phyloP scores from a whole-genome alignment of 768 basidiomycete genomes.

The Mycena vitilis region DNA sequence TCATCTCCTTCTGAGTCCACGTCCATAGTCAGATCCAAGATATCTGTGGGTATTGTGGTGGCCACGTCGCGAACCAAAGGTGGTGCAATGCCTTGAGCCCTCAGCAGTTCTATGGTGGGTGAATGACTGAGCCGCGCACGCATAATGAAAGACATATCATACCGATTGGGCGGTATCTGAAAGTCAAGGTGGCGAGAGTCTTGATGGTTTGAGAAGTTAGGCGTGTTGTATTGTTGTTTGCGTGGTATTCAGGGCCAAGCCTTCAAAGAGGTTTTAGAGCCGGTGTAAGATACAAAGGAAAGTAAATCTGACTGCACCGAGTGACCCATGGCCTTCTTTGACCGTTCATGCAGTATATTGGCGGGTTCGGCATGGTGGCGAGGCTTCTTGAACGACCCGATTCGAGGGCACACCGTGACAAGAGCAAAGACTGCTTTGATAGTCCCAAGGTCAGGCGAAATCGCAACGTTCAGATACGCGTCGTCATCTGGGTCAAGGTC shows the following conservation, averaged over 20 bases:
- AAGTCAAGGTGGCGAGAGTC: conserved; percentile 11
- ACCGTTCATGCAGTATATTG: conserved; percentile 23
- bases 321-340: conserved; percentile 31
- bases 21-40: conserved; percentile 23
- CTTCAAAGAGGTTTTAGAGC: not conserved
- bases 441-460: conserved; percentile 26
- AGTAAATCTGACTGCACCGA: conserved; percentile 24
- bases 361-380: no score
- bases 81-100: conserved; percentile 26
- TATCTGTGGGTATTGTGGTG: not conserved
- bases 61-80: not conserved
- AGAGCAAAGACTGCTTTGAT: not conserved
- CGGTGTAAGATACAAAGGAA: not conserved
- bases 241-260: conserved; percentile 8
- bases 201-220: not conserved
- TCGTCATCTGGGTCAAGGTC: conserved; percentile 21
- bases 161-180: conserved; percentile 30
- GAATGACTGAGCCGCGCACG: not conserved
- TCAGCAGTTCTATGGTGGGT: conserved; percentile 4
- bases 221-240: not conserved
- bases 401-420: not conserved
- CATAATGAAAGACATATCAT: not conserved
- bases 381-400: no score
- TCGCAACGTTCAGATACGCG: conserved; percentile 12
- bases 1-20: conserved; percentile 4